phyloP scores from a whole-genome alignment of 2,329 filamentous ascomycete species.

The Neopestalotiopsis sp. region DNA sequence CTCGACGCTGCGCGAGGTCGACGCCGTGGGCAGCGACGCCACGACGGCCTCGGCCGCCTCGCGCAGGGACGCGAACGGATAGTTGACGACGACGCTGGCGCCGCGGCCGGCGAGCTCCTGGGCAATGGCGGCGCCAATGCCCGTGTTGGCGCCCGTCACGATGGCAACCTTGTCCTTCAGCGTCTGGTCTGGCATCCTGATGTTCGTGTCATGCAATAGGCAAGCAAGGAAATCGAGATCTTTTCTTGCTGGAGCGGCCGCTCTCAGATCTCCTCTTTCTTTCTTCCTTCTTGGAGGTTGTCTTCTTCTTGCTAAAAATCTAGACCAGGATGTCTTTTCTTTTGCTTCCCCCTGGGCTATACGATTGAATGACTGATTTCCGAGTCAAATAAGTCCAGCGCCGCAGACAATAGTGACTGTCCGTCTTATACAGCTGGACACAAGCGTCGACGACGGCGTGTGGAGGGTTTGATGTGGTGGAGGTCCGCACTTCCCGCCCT shows the following conservation, averaged over 20 bases:
- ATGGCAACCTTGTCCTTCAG: slow-evolving; percentile 57
- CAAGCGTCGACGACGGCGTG: background rate
- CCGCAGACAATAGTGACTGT: background rate
- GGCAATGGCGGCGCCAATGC: slow-evolving; percentile 51
- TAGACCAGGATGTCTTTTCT: background rate
- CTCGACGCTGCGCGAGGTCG: slow-evolving; percentile 41
- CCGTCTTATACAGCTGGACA: background rate
- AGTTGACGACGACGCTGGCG: slow-evolving; percentile 54
- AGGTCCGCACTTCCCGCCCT: slow-evolving; percentile 1
- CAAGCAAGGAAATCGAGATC: too few species aligned
- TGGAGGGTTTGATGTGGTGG: background rate
- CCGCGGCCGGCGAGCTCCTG: slow-evolving; percentile 49
- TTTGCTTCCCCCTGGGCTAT: too few species aligned
- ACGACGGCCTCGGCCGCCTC: slow-evolving; percentile 32
- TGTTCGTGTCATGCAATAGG: background rate
- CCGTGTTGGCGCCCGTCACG: slow-evolving; percentile 48
- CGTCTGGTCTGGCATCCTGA: slow-evolving; percentile 43
- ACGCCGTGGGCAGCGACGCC: slow-evolving; percentile 27
- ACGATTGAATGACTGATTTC: background rate
- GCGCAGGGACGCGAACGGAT: slow-evolving; percentile 40
- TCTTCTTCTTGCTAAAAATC: background rate
- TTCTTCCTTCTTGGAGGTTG: background rate
- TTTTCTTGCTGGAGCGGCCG: background rate
- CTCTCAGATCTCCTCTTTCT: background rate
- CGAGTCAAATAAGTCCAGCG: background rate